Evolutionary conservation across 2,329 filamentous ascomycete genomes (phyloP).

Genomic region (Aspergillus tubingensis): DNA sequence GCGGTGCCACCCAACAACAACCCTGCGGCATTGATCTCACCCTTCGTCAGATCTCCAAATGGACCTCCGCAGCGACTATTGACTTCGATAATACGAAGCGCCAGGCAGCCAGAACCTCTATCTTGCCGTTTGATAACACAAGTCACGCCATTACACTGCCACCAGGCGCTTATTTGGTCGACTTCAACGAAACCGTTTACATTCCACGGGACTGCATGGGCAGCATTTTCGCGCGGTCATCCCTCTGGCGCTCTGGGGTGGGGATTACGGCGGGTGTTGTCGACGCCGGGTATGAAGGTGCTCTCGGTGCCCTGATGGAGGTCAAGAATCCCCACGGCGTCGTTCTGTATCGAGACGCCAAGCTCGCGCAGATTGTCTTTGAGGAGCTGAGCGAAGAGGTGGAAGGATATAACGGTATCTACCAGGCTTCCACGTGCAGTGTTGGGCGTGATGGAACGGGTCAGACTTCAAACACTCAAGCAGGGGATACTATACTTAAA

Average conservation of each 20-base stretch:
- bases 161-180: constrained; percentile 36
- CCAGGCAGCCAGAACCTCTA: constrained; percentile 17
- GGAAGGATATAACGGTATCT: constrained; percentile 42
- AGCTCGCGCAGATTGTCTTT: constrained; percentile 46
- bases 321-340: constrained; percentile 40
- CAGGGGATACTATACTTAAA: too few species aligned
- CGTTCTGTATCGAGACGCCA: constrained; percentile 36
- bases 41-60: constrained; percentile 26
- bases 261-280: constrained; percentile 43
- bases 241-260: constrained; percentile 45
- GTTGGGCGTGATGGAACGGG: constrained; percentile 18
- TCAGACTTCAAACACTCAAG: too few species aligned
- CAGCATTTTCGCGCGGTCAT: constrained; percentile 41
- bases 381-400: constrained; percentile 39
- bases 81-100: constrained; percentile 35
- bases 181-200: constrained; percentile 44
- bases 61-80: constrained; percentile 32
- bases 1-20: constrained; percentile 24
- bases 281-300: constrained; percentile 47
- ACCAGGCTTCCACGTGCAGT: constrained; percentile 32
- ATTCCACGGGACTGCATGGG: constrained; percentile 46
- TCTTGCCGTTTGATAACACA: constrained; percentile 18
- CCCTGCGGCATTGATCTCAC: constrained; percentile 38
- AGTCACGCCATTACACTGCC: constrained; percentile 22
- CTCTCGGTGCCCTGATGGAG: constrained; percentile 42